Conservation (phyloP, 495 filamentous ascomycete genomes). For the Podospora pseudocomata region DNA sequence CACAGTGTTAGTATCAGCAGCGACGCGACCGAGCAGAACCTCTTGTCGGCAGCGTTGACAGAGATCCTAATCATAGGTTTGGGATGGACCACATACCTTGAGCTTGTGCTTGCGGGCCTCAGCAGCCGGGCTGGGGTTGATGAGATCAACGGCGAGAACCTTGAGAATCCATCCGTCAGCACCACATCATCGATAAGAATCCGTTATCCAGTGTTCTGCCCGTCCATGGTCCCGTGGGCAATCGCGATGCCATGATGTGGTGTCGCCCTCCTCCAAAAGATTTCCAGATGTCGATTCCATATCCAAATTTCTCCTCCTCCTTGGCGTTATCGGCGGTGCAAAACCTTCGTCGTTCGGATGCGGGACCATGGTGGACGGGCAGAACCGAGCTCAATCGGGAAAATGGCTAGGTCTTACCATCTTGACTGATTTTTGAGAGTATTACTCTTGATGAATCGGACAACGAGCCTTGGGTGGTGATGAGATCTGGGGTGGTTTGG, state of each 20-base stretch:
- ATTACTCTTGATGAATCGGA: slow-evolving; percentile 34
- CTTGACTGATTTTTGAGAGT: slow-evolving; percentile 46
- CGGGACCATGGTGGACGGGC: slow-evolving; percentile 12
- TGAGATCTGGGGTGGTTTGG: slow-evolving; percentile 39
- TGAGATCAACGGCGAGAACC: slow-evolving; percentile 99
- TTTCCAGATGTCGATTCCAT: neutral
- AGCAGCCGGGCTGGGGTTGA: slow-evolving; percentile 92
- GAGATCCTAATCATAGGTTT: neutral
- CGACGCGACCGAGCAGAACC: neutral
- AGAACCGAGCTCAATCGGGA: slow-evolving; percentile 26
- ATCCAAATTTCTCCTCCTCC: neutral
- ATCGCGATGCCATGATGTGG: neutral
- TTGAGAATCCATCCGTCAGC: slow-evolving; percentile 48
- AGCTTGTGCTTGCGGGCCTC: slow-evolving; percentile 99
- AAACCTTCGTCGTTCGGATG: slow-evolving; percentile 16
- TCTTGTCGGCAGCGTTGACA: neutral
- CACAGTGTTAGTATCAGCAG: slow-evolving; percentile 24
- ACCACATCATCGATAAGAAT: slow-evolving; percentile 8
- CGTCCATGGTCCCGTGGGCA: neutral
- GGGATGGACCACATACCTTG: slow-evolving; percentile 65
- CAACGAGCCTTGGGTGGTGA: slow-evolving; percentile 47
- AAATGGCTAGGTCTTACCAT: slow-evolving; percentile 49
- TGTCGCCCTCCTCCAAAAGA: neutral
- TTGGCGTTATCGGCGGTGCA: slow-evolving; percentile 12
- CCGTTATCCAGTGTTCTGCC: neutral